Conservation (phyloP, 2,329 filamentous ascomycete species). For the Pestalotiopsis sp. region DNA sequence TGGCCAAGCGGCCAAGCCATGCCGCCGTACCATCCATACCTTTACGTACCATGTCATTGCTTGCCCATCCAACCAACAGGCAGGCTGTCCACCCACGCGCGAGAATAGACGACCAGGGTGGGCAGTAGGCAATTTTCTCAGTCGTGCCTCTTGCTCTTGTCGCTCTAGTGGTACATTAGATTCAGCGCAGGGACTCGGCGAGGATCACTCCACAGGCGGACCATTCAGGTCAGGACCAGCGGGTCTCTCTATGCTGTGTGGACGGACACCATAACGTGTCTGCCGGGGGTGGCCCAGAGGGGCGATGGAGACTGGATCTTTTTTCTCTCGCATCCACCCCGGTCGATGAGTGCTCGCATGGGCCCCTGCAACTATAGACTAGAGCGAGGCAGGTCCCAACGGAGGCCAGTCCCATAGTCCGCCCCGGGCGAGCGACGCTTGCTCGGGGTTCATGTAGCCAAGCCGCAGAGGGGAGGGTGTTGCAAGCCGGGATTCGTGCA, state of each 20-base stretch:
- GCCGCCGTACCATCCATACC: not conserved
- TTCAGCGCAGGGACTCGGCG: conserved; percentile 6
- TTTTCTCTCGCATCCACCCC: not conserved
- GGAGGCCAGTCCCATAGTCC: not conserved
- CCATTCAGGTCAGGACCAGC: conserved; percentile 11
- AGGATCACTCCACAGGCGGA: not conserved
- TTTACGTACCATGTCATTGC: conserved; percentile 4
- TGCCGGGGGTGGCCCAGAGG: conserved; percentile 6
- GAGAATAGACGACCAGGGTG: not conserved
- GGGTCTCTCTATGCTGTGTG: not conserved
- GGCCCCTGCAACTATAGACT: not conserved
- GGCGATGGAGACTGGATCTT: not conserved
- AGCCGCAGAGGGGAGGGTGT: conserved; percentile 9
- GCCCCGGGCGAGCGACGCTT: not conserved
- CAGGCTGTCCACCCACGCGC: not conserved
- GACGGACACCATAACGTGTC: conserved; percentile 1
- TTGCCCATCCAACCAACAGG: not conserved
- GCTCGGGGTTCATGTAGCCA: conserved; percentile 11
- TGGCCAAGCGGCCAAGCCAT: not conserved
- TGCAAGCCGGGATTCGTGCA: conserved; percentile 10
- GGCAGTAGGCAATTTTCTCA: not conserved
- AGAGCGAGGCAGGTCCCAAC: conserved; percentile 9
- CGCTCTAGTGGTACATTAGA: conserved; percentile 13
- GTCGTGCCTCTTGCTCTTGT: conserved; percentile 12
- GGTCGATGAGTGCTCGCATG: not conserved